Percentiles rank a stretch among this genome's conserved stretches.
Conservation (phyloP, 2,329 filamentous ascomycete species). For the Cercospora citrullina region DNA sequence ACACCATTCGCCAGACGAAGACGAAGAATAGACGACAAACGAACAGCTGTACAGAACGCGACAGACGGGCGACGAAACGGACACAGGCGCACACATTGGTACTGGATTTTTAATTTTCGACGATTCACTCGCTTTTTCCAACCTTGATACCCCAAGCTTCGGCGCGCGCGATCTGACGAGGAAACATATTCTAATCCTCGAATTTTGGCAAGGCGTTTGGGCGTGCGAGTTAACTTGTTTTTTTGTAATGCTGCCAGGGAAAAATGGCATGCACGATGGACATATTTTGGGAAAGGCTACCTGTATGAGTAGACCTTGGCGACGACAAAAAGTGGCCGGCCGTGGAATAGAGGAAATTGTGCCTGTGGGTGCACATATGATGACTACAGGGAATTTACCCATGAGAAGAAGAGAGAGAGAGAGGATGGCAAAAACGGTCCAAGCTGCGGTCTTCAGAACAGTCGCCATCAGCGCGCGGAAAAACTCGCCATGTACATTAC, state of each 20-base stretch:
- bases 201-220: constrained; percentile 24
- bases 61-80: not conserved
- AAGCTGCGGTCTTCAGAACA: not conserved
- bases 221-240: constrained; percentile 11
- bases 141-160: constrained; percentile 37
- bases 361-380: not conserved
- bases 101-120: constrained; percentile 29
- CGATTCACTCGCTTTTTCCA: constrained; percentile 38
- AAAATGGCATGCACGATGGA: constrained; percentile 10
- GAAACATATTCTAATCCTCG: not conserved
- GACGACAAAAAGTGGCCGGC: constrained; percentile 7
- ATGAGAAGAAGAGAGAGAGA: not conserved
- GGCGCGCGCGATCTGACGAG: constrained; percentile 9
- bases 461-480: constrained; percentile 23
- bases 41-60: constrained; percentile 21
- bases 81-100: constrained; percentile 17
- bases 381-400: not conserved
- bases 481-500: constrained; percentile 22
- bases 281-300: constrained; percentile 4
- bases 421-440: not conserved
- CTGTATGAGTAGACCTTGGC: not conserved
- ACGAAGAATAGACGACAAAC: constrained; percentile 33
- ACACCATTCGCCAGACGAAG: constrained; percentile 52
- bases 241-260: constrained; percentile 4
- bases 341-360: not conserved